These are phyloP conservation scores for Myxozyma sirexii DNA, from an alignment of 805 yeast species.

Conservation along the genomic window DNA sequence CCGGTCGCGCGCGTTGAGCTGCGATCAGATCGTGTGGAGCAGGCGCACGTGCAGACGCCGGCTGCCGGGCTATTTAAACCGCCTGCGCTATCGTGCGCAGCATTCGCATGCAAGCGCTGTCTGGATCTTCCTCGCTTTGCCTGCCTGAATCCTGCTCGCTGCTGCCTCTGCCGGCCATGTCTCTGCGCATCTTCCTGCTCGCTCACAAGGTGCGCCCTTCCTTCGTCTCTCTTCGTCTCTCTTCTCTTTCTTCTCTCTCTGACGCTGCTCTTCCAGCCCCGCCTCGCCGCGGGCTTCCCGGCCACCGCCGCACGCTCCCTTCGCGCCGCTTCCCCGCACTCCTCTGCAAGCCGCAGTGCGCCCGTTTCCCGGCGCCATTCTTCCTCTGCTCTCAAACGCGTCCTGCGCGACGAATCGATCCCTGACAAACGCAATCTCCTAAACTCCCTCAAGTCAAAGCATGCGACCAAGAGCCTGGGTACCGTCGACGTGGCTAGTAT, in stretches of 20 bases:
- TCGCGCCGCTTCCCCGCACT: constrained; percentile 6
- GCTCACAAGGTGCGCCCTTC: background rate
- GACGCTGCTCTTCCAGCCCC: background rate
- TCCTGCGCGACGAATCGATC: constrained; percentile 44
- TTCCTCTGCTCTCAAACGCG: constrained; percentile 40
- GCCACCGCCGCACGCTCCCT: constrained; percentile 1
- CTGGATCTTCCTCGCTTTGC: background rate
- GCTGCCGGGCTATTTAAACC: too few species aligned
- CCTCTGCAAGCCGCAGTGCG: background rate
- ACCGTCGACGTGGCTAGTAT: constrained; percentile 50
- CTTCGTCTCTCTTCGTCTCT: background rate
- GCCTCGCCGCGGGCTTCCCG: background rate
- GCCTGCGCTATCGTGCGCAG: too few species aligned
- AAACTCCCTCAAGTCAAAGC: constrained; percentile 46
- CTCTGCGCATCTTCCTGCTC: background rate
- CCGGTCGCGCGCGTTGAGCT: too few species aligned
- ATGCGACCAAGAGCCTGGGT: constrained; percentile 48
- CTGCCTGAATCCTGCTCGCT: background rate
- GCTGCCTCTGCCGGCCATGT: background rate
- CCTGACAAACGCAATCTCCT: constrained; percentile 51
- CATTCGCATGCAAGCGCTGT: too few species aligned
- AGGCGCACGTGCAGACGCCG: too few species aligned
- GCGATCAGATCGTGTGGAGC: too few species aligned
- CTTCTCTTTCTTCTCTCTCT: background rate
- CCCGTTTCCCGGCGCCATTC: constrained; percentile 19